Conservation (phyloP, 176 grass and related monocot genomes). For the Aegilops umbellulata region DNA sequence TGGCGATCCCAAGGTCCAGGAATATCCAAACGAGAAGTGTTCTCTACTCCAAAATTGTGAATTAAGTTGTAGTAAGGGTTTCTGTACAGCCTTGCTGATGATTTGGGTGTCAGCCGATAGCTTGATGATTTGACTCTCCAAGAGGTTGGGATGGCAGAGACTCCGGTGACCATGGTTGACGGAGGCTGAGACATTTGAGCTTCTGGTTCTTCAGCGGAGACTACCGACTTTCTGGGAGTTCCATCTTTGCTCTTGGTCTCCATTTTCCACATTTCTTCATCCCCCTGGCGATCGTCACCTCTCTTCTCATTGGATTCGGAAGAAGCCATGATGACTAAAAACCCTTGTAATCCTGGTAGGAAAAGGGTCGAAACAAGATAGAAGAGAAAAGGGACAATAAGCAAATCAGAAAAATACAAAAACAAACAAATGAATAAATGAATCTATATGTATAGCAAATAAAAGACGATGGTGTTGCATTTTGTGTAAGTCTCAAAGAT, state of each 20-base stretch:
- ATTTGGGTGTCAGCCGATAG: neutral
- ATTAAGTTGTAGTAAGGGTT: neutral
- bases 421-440: no score
- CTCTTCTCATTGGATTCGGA: neutral
- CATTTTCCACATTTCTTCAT: neutral
- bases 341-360: neutral
- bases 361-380: neutral
- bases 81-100: neutral
- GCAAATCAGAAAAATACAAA: neutral
- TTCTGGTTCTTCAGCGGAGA: neutral
- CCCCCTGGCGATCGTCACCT: neutral
- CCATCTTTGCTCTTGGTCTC: neutral
- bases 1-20: neutral
- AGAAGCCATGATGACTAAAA: neutral
- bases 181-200: neutral
- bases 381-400: neutral
- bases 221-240: neutral
- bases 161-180: neutral
- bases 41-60: neutral
- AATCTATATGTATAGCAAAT: no score
- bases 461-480: no score
- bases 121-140: neutral
- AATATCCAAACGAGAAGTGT: neutral
- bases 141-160: neutral
- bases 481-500: no score